phyloP scores from a whole-genome alignment of 1,139 yeast genomes.

The Kodamaea anthophila region DNA sequence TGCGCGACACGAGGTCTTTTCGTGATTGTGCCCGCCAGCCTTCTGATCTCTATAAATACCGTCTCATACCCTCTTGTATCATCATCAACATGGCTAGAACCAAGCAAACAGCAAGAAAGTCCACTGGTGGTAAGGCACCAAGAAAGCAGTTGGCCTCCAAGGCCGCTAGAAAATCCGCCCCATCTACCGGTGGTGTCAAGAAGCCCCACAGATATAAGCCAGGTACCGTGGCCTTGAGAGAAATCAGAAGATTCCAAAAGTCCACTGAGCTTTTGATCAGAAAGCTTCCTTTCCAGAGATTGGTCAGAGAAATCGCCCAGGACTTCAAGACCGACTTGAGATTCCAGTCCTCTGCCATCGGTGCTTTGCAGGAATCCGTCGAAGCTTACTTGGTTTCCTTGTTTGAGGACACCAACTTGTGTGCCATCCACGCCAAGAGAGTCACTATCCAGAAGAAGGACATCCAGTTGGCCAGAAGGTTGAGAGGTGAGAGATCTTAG shows the following conservation, averaged over 20 bases:
- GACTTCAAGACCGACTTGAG: slow-evolving; percentile 97
- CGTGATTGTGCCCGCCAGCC: too few species aligned
- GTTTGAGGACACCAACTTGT: slow-evolving; percentile 95
- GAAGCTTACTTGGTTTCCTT: slow-evolving; percentile 91
- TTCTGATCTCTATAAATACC: too few species aligned
- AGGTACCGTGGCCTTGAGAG: slow-evolving; percentile 99
- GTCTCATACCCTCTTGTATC: too few species aligned
- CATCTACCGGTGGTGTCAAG: slow-evolving; percentile 98
- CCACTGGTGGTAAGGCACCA: slow-evolving; percentile 99
- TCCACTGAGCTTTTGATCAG: slow-evolving; percentile 95
- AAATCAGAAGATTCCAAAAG: slow-evolving; percentile 98
- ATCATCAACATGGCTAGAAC: slow-evolving; percentile 91
- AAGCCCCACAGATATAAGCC: slow-evolving; percentile 99
- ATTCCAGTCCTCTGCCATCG: slow-evolving; percentile 97
- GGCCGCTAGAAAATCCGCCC: slow-evolving; percentile 98
- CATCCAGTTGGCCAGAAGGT: slow-evolving; percentile 98
- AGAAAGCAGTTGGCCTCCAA: slow-evolving; percentile 98
- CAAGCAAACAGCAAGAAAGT: slow-evolving; percentile 97
- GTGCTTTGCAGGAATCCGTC: slow-evolving; percentile 98
- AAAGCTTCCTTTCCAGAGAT: slow-evolving; percentile 98
- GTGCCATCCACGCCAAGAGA: slow-evolving; percentile 98
- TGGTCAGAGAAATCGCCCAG: slow-evolving; percentile 96
- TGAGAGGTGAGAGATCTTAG: slow-evolving; percentile 84
- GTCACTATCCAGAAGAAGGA: slow-evolving; percentile 99
- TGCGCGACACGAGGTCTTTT: too few species aligned